Base-by-base conservation (phyloP, 768 basidiomycete genomes). In the Naganishia vaughanmartiniae region DNA sequence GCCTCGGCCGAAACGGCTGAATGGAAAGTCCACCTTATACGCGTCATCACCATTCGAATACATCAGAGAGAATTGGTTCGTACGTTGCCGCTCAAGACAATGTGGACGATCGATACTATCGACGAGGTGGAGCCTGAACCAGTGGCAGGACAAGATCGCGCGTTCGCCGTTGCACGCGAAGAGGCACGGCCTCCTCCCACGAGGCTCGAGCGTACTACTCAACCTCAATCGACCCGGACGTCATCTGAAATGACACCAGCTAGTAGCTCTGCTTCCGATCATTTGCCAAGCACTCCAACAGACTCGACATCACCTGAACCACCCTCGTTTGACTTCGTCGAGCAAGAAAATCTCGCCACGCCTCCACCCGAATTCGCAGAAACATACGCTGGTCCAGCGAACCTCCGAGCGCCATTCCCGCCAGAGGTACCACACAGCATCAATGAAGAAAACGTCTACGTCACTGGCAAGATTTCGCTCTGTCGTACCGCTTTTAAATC, bases 281-380 rank as follows among this genome's bases (percentile, higher is more conserved):
- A 30, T 17, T 17, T 30, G 9, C 30, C 28, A 15, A 55, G 26
- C 17, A 55, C 28, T 17, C 26, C 24, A 51, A 19, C 54, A 55
- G 30, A 31, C 30, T 19, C 15, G 15, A 31, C 17, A 30, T 19
- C 39, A 19, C 39, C 2, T n/a, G 48, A n/a, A 26, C 60, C 60
- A 45, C 60, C 60, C 26, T n/a, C 60, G 3, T 45, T 63, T 7
- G 39, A 26, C 10, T 46, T n/a, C 30, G 39, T 45, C 17, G 60
- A 63, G 11, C n/a, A 45, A 15, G 60, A 63, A 19, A 9, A 24
- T 15, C 30, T 31, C n/a, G 65, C 30, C 19, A 66, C 65, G 48
- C 65, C 65, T 15, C 65, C 65, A 33, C 65, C 65, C 28, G 65
- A 66, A 34, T 66, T 66, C 33, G 65, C 65, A 31, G 65, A 66